Conservation (phyloP, 176 grass and related monocot genomes). For the Cymbopogon citratus region DNA sequence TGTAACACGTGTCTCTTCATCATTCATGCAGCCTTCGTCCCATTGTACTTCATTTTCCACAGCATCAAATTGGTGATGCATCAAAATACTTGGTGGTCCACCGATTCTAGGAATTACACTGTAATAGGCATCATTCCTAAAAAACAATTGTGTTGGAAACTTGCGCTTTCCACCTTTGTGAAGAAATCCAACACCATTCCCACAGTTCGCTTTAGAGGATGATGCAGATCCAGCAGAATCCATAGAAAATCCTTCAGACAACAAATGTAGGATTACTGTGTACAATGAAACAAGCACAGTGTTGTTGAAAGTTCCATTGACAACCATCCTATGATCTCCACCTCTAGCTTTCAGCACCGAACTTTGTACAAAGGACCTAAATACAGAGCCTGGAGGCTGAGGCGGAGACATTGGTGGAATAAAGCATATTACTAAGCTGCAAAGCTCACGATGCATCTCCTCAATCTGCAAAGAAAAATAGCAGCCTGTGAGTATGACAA, state of each 20-base stretch:
- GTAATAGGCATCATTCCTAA: slow-evolving; percentile 51
- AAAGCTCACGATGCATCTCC: slow-evolving; percentile 69
- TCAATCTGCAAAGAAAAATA: slow-evolving; percentile 56
- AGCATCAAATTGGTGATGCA: slow-evolving; percentile 40
- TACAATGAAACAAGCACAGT: slow-evolving; percentile 70
- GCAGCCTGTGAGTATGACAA: neutral
- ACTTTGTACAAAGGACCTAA: slow-evolving; percentile 67
- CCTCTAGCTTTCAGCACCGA: slow-evolving; percentile 51
- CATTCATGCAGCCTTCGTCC: slow-evolving; percentile 67
- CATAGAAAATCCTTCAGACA: slow-evolving; percentile 67
- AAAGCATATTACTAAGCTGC: slow-evolving; percentile 69
- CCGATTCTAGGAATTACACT: slow-evolving; percentile 61
- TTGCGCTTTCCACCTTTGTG: slow-evolving; percentile 62
- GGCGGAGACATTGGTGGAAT: slow-evolving; percentile 39
- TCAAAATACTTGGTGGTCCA: slow-evolving; percentile 50
- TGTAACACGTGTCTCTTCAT: slow-evolving; percentile 57
- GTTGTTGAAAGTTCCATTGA: slow-evolving; percentile 43
- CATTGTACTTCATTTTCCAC: slow-evolving; percentile 60
- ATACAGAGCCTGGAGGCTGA: slow-evolving; percentile 64
- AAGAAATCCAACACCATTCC: slow-evolving; percentile 58
- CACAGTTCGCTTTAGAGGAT: slow-evolving; percentile 48
- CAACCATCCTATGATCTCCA: slow-evolving; percentile 49
- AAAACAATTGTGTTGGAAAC: slow-evolving; percentile 62
- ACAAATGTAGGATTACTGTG: slow-evolving; percentile 67
- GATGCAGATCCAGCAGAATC: slow-evolving; percentile 42